Base-by-base conservation (phyloP, 768 basidiomycete species). In the Rhizopogon sp. region DNA sequence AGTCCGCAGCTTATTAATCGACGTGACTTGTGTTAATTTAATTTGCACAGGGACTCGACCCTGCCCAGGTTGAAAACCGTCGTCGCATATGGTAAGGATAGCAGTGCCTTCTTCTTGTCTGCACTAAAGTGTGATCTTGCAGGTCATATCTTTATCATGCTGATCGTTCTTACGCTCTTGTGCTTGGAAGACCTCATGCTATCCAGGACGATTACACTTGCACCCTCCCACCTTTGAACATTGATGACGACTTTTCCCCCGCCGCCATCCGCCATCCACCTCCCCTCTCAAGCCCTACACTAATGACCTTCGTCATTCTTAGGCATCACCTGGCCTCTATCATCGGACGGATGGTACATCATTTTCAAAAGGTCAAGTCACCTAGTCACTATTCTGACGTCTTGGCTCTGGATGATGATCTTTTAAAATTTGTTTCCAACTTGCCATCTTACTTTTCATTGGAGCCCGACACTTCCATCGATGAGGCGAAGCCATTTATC, bases 111-210 rank as follows among this genome's bases (percentile, higher is more conserved):
- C 22, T 43, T 31, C 0, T 31, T 14, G 29, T 53, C 49, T 55
- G 43, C 17, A 41, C 35, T 39, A 45, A 45, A 65, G 29, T 61
- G 35, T 16, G 25, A 39, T 58, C 46, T 35, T 39, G 43, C 68
- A 87, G 89, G 90, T 87, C 90, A 3, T 91, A 92, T 67, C 73
- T 97, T 1, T 95, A 96, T 66, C 94, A 98, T 66, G 93, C 94
- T 4, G 94, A 97, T 70, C 84, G 92, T 47, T 90, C 93, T 10
- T 93, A 91, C 69, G 92, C 93, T 13, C 78, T 96, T 62, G 86
- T 94, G n/a, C 75, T 96, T 16, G 94, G 94, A 37, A 79, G 94
- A 59, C 94, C 94, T 4, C 86, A 86, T 61, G 87, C 90, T 16
- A 95, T 97, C 50, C 89, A 93, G 64, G 90, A 93, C 62, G 87